Base-by-base conservation (phyloP, 495 filamentous ascomycete species). In the Annulohypoxylon moriforme region DNA sequence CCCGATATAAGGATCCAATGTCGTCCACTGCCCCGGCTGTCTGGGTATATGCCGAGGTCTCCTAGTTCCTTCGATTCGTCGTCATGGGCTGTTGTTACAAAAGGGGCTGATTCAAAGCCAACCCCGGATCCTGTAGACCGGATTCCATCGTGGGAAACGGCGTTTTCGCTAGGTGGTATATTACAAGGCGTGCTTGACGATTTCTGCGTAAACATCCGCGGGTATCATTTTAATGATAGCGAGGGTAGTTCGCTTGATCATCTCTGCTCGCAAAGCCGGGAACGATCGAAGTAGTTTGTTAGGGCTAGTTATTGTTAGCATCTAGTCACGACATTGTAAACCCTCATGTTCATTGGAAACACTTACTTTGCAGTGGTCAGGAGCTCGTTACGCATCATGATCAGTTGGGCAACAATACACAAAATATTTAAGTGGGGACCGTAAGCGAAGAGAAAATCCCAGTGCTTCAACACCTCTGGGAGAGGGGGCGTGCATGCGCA, bases 381-480 rank as follows among this genome's bases (percentile, higher is more conserved):
- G 60, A 99, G 89, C 49, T 90, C 88, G 58, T 96, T 93, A 57
- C 94, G 84, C 81, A 97, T 93, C 68, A 96, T 86, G 42, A 97
- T 87, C 53, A 99, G 82, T 80, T 99, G 96, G n/a, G 94, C 94
- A 24, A 98, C 96, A 69, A 99, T 97, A 75, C 96, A 98, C 9
- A 99, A 77, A 55, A 99, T 92, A 73, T 99, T 99, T 50, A 98
- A 76, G 80, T 98, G 96, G 34, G 93, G 87, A 0, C 96, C 96
- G 74, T 97, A 99, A 0, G 96, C 94, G 76, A 99, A 94, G 11
- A 98, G 83, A 72, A 99, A 99, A 78, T 99, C 96, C 96, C 96
- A 99, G n/a, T 98, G 85, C 60, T 91, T 88, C 36, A 99, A 82
- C 5, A 99, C 96, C 76, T 99, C 95, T 0, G 94, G 96, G 36